Percentiles rank a stretch among this genome's conserved stretches.
Evolutionary conservation across 768 basidiomycete species (phyloP).

Genomic region (Podaxis rugospora): DNA sequence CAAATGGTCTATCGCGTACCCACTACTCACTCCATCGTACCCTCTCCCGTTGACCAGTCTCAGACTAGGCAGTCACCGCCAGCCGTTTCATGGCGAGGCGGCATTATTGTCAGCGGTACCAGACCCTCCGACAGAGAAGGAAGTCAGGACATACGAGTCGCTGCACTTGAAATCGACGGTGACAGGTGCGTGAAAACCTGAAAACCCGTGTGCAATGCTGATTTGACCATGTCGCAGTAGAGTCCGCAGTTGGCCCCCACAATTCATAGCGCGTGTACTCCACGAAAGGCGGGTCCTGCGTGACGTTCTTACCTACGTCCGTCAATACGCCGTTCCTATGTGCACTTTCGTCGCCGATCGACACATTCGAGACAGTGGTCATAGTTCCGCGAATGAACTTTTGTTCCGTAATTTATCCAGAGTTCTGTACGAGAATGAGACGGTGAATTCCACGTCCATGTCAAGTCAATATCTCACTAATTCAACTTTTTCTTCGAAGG

Average conservation of each 20-base stretch:
- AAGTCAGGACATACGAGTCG: conserved; percentile 51
- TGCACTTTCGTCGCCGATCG: conserved; percentile 65
- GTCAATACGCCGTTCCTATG: conserved; percentile 40
- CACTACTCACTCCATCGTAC: conserved; percentile 55
- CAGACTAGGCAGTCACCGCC: conserved; percentile 18
- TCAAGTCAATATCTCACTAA: neutral
- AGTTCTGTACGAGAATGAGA: conserved; percentile 46
- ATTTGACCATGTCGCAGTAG: conserved; percentile 34
- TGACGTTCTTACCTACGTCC: conserved; percentile 51
- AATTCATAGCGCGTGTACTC: conserved; percentile 39
- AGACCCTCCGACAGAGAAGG: conserved; percentile 40
- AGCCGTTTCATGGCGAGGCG: conserved; percentile 54
- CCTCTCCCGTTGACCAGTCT: conserved; percentile 45
- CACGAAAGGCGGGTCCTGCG: conserved; percentile 37
- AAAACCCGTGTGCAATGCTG: conserved; percentile 17
- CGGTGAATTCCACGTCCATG: conserved; percentile 32
- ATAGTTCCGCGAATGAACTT: conserved; percentile 45
- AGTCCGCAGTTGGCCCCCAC: conserved; percentile 52
- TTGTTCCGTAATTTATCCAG: conserved; percentile 53
- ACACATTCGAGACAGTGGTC: conserved; percentile 39
- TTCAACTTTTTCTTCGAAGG: conserved; percentile 25
- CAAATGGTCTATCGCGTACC: conserved; percentile 61
- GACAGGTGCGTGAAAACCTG: conserved; percentile 48
- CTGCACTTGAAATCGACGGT: conserved; percentile 68
- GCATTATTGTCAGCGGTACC: conserved; percentile 47